Conservation (phyloP, 179 eudicot genomes). For the Silene coronaria region DNA sequence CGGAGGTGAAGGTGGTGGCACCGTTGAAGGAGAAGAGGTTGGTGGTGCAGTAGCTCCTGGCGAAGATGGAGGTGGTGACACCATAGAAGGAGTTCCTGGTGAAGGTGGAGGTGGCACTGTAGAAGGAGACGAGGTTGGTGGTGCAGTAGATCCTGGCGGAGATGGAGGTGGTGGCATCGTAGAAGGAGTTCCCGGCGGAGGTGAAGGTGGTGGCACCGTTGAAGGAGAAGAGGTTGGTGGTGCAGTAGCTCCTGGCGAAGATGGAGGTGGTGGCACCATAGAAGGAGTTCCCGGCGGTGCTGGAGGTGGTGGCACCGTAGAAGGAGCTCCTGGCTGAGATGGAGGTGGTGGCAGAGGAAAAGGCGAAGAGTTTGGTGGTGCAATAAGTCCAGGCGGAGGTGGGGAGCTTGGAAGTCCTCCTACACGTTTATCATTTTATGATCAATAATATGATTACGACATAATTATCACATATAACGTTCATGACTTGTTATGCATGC, state of each 20-base stretch:
- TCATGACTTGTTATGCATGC: no score
- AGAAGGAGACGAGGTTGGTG: no score
- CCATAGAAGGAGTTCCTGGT: no score
- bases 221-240: background rate
- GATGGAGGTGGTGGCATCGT: background rate
- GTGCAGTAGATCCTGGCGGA: no score
- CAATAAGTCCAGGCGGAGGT: background rate
- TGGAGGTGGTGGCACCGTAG: background rate
- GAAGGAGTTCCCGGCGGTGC: no score
- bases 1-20: background rate
- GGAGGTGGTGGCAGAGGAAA: background rate
- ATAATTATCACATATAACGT: no score
- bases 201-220: background rate
- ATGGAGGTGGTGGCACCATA: background rate
- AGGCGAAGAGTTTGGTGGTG: background rate
- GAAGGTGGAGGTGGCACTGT: no score
- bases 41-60: background rate
- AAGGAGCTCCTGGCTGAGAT: background rate
- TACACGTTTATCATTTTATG: background rate
- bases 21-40: background rate
- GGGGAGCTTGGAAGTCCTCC: slow-evolving; percentile 3
- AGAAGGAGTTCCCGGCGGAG: background rate
- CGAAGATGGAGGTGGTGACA: background rate
- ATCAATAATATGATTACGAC: background rate
- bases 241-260: background rate